phyloP scores from a whole-genome alignment of 2,329 filamentous ascomycete genomes.

The Penicillium nordicum region DNA sequence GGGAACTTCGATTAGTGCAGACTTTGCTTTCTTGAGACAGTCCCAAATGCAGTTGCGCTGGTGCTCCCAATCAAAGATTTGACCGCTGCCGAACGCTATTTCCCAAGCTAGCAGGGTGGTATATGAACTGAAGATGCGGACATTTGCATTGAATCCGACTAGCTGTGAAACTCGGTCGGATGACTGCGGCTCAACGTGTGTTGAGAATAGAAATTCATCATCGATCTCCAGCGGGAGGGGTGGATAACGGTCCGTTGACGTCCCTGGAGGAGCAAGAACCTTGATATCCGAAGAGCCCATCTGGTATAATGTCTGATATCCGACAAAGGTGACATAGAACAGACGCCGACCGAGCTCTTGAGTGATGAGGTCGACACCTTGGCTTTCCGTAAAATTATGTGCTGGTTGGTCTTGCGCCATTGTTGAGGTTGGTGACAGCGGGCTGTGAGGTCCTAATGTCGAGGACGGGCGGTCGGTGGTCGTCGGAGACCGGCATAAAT shows the following conservation, averaged over 20 bases:
- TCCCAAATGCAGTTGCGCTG: constrained; percentile 71
- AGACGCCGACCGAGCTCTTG: constrained; percentile 56
- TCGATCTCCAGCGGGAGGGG: constrained; percentile 78
- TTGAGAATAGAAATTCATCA: constrained; percentile 72
- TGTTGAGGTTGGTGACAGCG: constrained; percentile 22
- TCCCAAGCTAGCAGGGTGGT: constrained; percentile 75
- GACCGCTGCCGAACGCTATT: constrained; percentile 74
- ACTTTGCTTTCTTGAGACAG: constrained; percentile 67
- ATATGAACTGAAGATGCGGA: constrained; percentile 76
- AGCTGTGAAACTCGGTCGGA: constrained; percentile 65
- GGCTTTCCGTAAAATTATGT: constrained; percentile 16
- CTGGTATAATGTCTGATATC: constrained; percentile 73
- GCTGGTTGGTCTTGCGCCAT: constrained; percentile 21
- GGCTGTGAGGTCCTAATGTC: constrained; percentile 21
- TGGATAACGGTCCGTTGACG: constrained; percentile 71
- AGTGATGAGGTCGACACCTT: constrained; percentile 35
- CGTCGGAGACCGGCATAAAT: constrained; percentile 32
- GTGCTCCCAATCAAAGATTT: constrained; percentile 71
- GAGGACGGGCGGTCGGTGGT: constrained; percentile 8
- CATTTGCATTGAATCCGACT: constrained; percentile 75
- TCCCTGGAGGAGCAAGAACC: constrained; percentile 71
- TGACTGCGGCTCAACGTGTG: constrained; percentile 68
- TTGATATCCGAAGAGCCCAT: constrained; percentile 69
- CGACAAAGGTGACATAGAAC: constrained; percentile 80
- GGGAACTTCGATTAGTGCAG: constrained; percentile 64